phyloP scores from a whole-genome alignment of 768 basidiomycete species.

The Tricholoma hemisulphureum region DNA sequence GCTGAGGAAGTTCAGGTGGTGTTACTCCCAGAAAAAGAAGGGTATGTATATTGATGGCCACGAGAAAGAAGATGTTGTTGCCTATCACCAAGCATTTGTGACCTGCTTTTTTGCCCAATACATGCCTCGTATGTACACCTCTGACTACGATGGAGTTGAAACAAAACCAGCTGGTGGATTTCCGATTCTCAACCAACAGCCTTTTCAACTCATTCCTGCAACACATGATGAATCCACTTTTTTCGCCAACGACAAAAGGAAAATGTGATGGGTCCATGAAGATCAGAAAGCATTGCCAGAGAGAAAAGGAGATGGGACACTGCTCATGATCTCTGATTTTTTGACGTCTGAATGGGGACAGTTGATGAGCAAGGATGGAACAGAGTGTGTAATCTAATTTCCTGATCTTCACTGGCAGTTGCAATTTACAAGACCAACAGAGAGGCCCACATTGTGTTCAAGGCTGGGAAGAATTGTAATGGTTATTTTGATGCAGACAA shows the following conservation, averaged over 20 bases:
- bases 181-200: not conserved
- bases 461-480: too few relatives aligned
- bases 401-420: not conserved
- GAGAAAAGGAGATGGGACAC: not conserved
- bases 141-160: not conserved
- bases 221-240: not conserved
- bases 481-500: too few relatives aligned
- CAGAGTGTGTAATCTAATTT: not conserved
- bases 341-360: not conserved
- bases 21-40: constrained; percentile 7
- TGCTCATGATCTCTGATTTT: too few relatives aligned
- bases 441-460: constrained; percentile 6
- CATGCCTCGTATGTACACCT: not conserved
- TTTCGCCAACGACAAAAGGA: not conserved
- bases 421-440: not conserved
- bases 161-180: not conserved
- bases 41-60: too few relatives aligned
- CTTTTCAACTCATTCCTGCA: not conserved
- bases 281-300: not conserved
- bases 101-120: not conserved
- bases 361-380: not conserved
- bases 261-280: not conserved
- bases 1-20: constrained; percentile 29
- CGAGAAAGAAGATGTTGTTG: constrained; percentile 7
- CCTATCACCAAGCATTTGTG: constrained; percentile 9